These are phyloP conservation scores for Plasmodium vivax DNA, from an alignment of 169 alveolate species.

Conservation along the genomic window DNA sequence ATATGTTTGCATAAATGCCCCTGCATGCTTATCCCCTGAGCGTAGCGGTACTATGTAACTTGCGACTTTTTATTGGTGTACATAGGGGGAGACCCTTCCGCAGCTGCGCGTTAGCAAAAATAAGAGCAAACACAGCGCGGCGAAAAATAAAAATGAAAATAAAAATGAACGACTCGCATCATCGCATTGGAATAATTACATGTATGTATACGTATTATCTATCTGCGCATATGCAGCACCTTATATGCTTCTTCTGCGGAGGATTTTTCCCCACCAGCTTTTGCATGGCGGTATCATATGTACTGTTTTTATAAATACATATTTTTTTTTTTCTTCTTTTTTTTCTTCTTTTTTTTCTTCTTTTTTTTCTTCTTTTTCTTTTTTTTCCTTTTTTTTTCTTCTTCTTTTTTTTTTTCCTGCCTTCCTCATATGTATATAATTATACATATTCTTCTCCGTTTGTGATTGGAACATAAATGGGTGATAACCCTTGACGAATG, in stretches of 20 bases:
- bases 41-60: not conserved
- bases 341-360: no score
- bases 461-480: not conserved
- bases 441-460: not conserved
- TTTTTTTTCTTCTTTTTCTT: no score
- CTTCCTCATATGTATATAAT: not conserved
- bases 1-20: not conserved
- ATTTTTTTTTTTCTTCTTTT: no score
- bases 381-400: no score
- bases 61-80: not conserved
- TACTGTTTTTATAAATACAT: not conserved
- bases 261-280: not conserved
- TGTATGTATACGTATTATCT: not conserved
- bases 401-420: not conserved
- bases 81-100: not conserved
- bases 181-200: not conserved
- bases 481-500: not conserved
- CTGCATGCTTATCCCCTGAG: not conserved
- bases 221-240: not conserved
- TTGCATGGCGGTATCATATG: not conserved
- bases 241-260: not conserved
- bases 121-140: not conserved
- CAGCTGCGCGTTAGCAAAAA: not conserved
- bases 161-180: not conserved
- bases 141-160: no score